phyloP scores from a whole-genome alignment of 2,329 filamentous ascomycete genomes.

The Colletotrichum tabaci region DNA sequence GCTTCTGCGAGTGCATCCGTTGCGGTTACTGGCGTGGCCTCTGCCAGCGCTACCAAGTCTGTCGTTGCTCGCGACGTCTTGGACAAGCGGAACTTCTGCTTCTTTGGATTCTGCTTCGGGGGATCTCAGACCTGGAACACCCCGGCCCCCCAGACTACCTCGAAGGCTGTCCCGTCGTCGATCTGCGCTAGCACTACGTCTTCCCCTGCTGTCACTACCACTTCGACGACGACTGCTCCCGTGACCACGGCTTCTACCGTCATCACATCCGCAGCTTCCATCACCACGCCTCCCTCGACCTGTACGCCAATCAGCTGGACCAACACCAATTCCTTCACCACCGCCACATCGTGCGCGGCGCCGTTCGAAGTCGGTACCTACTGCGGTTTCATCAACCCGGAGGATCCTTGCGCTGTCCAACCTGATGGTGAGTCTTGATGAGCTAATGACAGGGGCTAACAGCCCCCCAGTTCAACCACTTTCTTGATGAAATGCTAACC shows the following conservation, averaged over 20 bases:
- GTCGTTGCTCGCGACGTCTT: constrained; percentile 12
- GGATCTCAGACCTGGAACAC: not conserved
- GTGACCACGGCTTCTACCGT: not conserved
- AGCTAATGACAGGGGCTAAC: not conserved
- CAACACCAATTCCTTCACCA: constrained; percentile 31
- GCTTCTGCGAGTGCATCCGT: constrained; percentile 8
- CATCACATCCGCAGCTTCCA: not conserved
- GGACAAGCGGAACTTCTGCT: constrained; percentile 19
- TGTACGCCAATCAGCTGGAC: constrained; percentile 35
- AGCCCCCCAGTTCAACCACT: not conserved
- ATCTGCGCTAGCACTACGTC: constrained; percentile 1
- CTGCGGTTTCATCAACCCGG: constrained; percentile 37
- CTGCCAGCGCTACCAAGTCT: constrained; percentile 28
- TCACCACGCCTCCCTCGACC: constrained; percentile 18
- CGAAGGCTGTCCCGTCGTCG: constrained; percentile 6
- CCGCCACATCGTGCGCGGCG: constrained; percentile 15
- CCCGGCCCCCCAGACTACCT: not conserved
- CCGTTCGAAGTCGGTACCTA: constrained; percentile 35
- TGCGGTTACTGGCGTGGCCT: constrained; percentile 26
- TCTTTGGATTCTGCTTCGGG: constrained; percentile 11
- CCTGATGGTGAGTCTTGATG: constrained; percentile 11
- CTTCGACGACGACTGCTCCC: not conserved
- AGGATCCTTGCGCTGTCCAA: constrained; percentile 36
- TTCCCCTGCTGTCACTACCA: not conserved
- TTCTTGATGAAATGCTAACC: not conserved